A percentile compares a stretch with the other conserved stretches of the same genome.
Evolutionary conservation across 208 protist genomes (phyloP).

Genomic region (Wallacemonas sp.): DNA sequence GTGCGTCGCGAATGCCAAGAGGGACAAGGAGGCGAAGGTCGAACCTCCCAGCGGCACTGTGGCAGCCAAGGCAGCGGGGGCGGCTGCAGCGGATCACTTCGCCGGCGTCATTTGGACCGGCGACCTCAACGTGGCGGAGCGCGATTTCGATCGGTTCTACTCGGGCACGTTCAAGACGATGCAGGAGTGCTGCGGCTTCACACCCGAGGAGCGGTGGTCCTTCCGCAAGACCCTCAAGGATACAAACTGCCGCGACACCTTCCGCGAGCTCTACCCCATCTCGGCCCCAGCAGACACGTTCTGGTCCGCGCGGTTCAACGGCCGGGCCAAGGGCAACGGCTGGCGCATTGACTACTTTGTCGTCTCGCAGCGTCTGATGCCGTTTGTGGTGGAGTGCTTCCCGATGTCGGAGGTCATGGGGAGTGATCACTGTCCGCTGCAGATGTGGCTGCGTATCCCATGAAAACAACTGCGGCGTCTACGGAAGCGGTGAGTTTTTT

Average conservation of each 20-base stretch:
- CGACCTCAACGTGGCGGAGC: constrained; percentile 94
- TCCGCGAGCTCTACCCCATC: constrained; percentile 84
- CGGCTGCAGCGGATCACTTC: constrained; percentile 7
- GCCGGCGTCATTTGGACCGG: constrained; percentile 91
- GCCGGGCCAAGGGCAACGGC: constrained; percentile 64
- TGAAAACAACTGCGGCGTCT: constrained; percentile 30
- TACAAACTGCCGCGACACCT: constrained; percentile 75
- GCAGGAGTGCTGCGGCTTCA: constrained; percentile 92
- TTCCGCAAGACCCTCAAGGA: constrained; percentile 69
- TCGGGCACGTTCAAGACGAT: constrained; percentile 84
- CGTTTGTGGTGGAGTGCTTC: constrained; percentile 79
- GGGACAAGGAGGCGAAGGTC: not conserved
- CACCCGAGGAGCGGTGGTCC: constrained; percentile 84
- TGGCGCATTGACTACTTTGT: constrained; percentile 96
- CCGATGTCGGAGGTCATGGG: constrained; percentile 78
- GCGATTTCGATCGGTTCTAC: constrained; percentile 92
- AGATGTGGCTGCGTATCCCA: constrained; percentile 76
- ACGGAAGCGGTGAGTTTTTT: constrained; percentile 10
- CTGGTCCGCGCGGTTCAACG: constrained; percentile 78
- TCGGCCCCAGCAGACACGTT: constrained; percentile 85
- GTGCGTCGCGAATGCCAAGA: constrained; percentile 24
- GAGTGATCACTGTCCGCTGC: constrained; percentile 90
- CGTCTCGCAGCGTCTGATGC: constrained; percentile 55
- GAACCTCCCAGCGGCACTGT: not conserved
- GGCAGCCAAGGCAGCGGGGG: too few species aligned